phyloP scores from a whole-genome alignment of 1,284 basidiomycete species.

The Hortiboletus rubellus region DNA sequence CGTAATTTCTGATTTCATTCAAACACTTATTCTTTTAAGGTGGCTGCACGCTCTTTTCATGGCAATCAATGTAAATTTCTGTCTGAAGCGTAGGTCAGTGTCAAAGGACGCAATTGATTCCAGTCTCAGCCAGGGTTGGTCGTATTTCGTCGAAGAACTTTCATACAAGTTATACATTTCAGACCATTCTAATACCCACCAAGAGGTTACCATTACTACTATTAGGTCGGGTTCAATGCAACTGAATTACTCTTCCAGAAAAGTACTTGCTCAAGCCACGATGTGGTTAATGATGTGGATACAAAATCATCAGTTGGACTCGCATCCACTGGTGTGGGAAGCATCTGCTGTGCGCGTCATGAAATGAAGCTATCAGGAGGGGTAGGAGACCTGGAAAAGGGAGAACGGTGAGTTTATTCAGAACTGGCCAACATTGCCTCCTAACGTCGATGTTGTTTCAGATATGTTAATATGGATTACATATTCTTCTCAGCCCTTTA shows the following conservation, averaged over 20 bases:
- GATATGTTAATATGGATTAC: too few relatives aligned
- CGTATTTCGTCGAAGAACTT: conserved; percentile 8
- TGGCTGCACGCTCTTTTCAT: conserved; percentile 4
- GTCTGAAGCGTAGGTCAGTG: neutral
- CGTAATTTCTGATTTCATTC: too few relatives aligned
- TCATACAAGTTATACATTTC: neutral
- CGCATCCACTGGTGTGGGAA: neutral
- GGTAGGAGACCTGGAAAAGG: too few relatives aligned
- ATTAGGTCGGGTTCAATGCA: too few relatives aligned
- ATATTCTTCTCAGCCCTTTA: too few relatives aligned
- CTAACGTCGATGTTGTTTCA: too few relatives aligned
- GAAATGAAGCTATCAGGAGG: too few relatives aligned
- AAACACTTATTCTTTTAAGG: neutral
- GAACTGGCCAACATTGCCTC: too few relatives aligned
- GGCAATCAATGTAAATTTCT: conserved; percentile 5
- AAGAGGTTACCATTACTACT: neutral
- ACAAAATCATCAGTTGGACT: neutral
- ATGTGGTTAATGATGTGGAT: neutral
- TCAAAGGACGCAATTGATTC: neutral
- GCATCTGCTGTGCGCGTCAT: neutral
- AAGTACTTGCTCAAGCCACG: neutral
- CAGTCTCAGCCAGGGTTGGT: conserved; percentile 2
- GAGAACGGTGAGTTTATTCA: too few relatives aligned
- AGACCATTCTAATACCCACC: neutral
- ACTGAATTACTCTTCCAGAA: neutral